Percentiles rank a stretch among this genome's conserved stretches.
Conservation (phyloP, 1,284 basidiomycete genomes). For the Apiotrichum gracile region DNA sequence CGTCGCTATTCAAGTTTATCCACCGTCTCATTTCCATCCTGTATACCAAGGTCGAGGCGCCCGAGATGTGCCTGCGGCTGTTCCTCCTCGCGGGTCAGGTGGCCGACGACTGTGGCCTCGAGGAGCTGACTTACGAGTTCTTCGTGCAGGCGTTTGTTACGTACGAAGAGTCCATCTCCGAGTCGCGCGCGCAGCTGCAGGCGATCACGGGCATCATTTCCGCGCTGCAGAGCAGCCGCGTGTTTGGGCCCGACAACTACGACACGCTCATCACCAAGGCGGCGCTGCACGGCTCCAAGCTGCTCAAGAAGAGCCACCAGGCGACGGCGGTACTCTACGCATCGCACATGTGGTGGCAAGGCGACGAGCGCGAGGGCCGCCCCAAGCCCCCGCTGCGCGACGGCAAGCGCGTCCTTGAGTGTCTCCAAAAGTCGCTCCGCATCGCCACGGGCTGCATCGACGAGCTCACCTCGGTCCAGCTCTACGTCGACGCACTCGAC, state of each 20-base stretch:
- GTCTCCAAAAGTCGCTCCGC: slow-evolving; percentile 84
- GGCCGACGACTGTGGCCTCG: slow-evolving; percentile 83
- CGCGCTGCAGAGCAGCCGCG: slow-evolving; percentile 72
- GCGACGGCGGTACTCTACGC: slow-evolving; percentile 87
- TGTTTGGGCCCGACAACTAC: slow-evolving; percentile 86
- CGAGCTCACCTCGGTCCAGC: slow-evolving; percentile 85
- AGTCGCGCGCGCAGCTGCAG: slow-evolving; percentile 83
- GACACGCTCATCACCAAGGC: slow-evolving; percentile 94
- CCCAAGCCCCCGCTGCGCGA: slow-evolving; percentile 66
- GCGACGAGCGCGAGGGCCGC: slow-evolving; percentile 47
- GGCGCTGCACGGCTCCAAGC: slow-evolving; percentile 83
- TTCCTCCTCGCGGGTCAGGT: slow-evolving; percentile 92
- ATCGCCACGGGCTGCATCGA: slow-evolving; percentile 92
- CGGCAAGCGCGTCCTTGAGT: slow-evolving; percentile 90
- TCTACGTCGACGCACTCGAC: slow-evolving; percentile 90
- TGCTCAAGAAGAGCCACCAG: slow-evolving; percentile 94
- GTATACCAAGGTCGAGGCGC: slow-evolving; percentile 83
- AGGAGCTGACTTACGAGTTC: slow-evolving; percentile 89
- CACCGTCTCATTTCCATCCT: slow-evolving; percentile 86
- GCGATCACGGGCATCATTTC: slow-evolving; percentile 89
- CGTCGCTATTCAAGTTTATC: slow-evolving; percentile 80
- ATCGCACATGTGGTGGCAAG: slow-evolving; percentile 96
- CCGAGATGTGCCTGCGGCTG: slow-evolving; percentile 77
- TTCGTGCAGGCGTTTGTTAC: slow-evolving; percentile 93
- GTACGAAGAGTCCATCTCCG: slow-evolving; percentile 91